Conservation (phyloP, 1,139 yeast genomes). For the Suhomyces yuchorum region DNA sequence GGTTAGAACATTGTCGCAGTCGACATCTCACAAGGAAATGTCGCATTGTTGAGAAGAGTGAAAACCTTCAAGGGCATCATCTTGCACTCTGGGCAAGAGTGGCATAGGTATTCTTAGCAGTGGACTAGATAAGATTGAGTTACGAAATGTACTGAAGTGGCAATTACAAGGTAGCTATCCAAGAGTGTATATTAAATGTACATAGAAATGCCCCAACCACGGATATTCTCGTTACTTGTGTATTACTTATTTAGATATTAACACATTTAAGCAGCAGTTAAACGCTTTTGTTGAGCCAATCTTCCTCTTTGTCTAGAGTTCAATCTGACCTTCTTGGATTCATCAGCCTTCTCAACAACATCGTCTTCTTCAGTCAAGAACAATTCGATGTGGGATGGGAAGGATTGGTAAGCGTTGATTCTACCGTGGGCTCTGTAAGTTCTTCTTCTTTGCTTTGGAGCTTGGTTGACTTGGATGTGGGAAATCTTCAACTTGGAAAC, state of each 20-base stretch:
- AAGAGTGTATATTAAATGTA: slow-evolving; percentile 14
- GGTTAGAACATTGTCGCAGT: too few relatives aligned
- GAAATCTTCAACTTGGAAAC: slow-evolving; percentile 89
- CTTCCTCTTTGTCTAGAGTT: slow-evolving; percentile 93
- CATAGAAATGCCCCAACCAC: slow-evolving; percentile 11
- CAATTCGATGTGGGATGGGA: slow-evolving; percentile 98
- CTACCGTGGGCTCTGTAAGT: slow-evolving; percentile 99
- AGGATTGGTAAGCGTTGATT: slow-evolving; percentile 97
- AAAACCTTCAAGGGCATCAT: too few relatives aligned
- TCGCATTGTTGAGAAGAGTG: too few relatives aligned
- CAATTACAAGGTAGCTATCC: slow-evolving; percentile 1
- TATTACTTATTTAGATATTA: slow-evolving; percentile 15
- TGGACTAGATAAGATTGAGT: background rate
- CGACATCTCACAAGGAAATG: too few relatives aligned
- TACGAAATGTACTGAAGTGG: background rate
- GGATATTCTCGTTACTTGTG: slow-evolving; percentile 14
- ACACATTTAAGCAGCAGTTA: slow-evolving; percentile 35
- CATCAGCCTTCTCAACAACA: slow-evolving; percentile 91
- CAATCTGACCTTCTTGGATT: slow-evolving; percentile 77
- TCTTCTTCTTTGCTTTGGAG: slow-evolving; percentile 99
- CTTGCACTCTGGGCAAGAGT: too few relatives aligned
- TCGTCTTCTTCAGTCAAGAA: slow-evolving; percentile 95
- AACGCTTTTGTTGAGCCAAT: slow-evolving; percentile 81
- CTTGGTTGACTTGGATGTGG: slow-evolving; percentile 99
- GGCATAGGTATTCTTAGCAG: too few relatives aligned